phyloP scores from a whole-genome alignment of 148 eudicot genomes.

The Vaccinium darrowii region DNA sequence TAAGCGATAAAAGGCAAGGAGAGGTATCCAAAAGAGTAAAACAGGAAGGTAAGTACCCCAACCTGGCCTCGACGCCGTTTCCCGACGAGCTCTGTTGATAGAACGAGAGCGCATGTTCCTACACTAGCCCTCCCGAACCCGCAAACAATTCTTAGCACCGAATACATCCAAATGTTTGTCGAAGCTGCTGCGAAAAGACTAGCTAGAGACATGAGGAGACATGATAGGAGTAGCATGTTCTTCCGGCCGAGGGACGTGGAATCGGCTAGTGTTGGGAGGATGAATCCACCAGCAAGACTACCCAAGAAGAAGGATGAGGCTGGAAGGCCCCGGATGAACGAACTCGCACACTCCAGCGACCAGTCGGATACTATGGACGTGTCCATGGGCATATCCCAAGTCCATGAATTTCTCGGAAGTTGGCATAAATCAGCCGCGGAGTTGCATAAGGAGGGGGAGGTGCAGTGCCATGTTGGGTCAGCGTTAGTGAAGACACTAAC shows the following conservation, averaged over 20 bases:
- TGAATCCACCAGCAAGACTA: conserved; percentile 47
- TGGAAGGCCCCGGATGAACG: conserved; percentile 53
- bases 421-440: conserved; percentile 26
- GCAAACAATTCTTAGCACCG: conserved; percentile 38
- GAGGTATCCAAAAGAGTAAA: conserved; percentile 52
- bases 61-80: conserved; percentile 45
- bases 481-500: conserved; percentile 70
- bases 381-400: conserved; percentile 37
- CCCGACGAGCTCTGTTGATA: conserved; percentile 68
- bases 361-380: conserved; percentile 60
- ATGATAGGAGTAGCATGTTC: conserved; percentile 40
- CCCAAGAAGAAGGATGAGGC: conserved; percentile 71
- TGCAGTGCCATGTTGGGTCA: conserved; percentile 52
- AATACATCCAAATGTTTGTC: conserved; percentile 46
- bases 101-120: conserved; percentile 62
- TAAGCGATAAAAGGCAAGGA: conserved; percentile 60
- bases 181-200: conserved; percentile 44
- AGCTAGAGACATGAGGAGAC: conserved; percentile 52
- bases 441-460: conserved; percentile 12
- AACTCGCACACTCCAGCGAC: conserved; percentile 49
- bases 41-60: conserved; percentile 56
- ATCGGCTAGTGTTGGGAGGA: conserved; percentile 58
- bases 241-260: conserved; percentile 61
- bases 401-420: conserved; percentile 35
- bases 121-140: conserved; percentile 63